Percentiles rank a stretch among this genome's conserved stretches.
These are phyloP conservation scores for Cyberlindnera euphorbiiphila DNA, from an alignment of 805 yeast genomes.

Conservation along the genomic window DNA sequence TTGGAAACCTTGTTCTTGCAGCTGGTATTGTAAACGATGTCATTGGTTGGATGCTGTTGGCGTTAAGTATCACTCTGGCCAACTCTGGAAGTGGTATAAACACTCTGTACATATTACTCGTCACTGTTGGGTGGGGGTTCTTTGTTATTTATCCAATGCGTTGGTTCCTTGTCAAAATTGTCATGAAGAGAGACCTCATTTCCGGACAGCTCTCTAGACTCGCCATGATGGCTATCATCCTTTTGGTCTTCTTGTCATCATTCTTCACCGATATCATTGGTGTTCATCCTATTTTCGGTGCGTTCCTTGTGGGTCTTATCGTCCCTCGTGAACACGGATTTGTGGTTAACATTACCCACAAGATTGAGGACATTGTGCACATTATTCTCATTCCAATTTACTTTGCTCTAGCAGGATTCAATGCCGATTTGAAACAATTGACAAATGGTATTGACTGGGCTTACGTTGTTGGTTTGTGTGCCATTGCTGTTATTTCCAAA, in stretches of 20 bases:
- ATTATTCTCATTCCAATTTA: slow-evolving; percentile 70
- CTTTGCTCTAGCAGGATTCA: slow-evolving; percentile 76
- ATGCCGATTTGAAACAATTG: slow-evolving; percentile 60
- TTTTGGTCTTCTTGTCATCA: slow-evolving; percentile 60
- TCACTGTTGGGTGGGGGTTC: slow-evolving; percentile 67
- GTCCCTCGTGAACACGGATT: slow-evolving; percentile 75
- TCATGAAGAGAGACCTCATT: slow-evolving; percentile 48
- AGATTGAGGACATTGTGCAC: slow-evolving; percentile 74
- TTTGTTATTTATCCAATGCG: slow-evolving; percentile 56
- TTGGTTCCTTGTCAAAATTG: slow-evolving; percentile 40
- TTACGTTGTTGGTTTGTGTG: slow-evolving; percentile 62
- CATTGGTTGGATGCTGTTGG: slow-evolving; percentile 77
- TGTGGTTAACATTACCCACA: slow-evolving; percentile 64
- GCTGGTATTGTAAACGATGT: slow-evolving; percentile 82
- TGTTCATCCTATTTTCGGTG: slow-evolving; percentile 84
- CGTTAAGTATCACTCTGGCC: slow-evolving; percentile 71
- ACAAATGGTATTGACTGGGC: slow-evolving; percentile 75
- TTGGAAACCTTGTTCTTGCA: slow-evolving; percentile 69
- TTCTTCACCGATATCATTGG: slow-evolving; percentile 83
- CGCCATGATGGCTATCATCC: slow-evolving; percentile 51
- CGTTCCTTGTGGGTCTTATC: slow-evolving; percentile 71
- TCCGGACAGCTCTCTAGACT: slow-evolving; percentile 60
- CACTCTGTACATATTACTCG: slow-evolving; percentile 63
- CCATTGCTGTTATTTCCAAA: slow-evolving; percentile 66
- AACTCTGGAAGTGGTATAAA: slow-evolving; percentile 66